phyloP scores from a whole-genome alignment of 2,329 filamentous ascomycete genomes.

The Cercospora canescens region DNA sequence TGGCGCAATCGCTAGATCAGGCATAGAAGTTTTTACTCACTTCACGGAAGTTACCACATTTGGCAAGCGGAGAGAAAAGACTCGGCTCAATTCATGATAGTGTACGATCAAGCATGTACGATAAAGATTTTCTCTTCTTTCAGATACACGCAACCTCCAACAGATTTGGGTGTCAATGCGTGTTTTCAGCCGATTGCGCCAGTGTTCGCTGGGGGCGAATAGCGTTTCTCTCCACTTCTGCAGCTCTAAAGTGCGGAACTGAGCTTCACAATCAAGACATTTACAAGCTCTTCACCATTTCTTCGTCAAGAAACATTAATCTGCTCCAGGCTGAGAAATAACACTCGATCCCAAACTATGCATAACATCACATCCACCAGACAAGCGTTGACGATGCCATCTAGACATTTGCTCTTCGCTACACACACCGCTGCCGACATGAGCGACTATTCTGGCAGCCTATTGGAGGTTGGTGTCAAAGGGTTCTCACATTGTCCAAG shows the following conservation, averaged over 20 bases:
- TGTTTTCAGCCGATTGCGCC: too few species aligned
- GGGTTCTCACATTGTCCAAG: not conserved
- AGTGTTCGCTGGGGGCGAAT: too few species aligned
- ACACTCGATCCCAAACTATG: too few species aligned
- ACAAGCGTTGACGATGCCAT: not conserved
- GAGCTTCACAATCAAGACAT: too few species aligned
- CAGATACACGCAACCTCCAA: not conserved
- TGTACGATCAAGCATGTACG: not conserved
- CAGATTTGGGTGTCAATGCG: not conserved
- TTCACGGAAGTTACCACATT: not conserved
- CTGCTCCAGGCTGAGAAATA: too few species aligned
- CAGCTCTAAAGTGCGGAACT: too few species aligned
- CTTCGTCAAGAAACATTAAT: too few species aligned
- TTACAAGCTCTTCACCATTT: too few species aligned
- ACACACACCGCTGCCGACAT: not conserved
- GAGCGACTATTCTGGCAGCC: not conserved
- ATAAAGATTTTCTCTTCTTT: not conserved
- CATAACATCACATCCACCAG: not conserved
- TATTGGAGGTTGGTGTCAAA: not conserved
- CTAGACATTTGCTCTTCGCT: too few species aligned
- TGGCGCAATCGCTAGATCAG: constrained; percentile 44
- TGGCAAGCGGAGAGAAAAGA: not conserved
- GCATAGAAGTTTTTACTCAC: constrained; percentile 17
- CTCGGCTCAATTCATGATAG: not conserved
- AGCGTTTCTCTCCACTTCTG: too few species aligned